Base-by-base conservation (phyloP, 2,329 filamentous ascomycete genomes). In the Stachybotrys chartarum region DNA sequence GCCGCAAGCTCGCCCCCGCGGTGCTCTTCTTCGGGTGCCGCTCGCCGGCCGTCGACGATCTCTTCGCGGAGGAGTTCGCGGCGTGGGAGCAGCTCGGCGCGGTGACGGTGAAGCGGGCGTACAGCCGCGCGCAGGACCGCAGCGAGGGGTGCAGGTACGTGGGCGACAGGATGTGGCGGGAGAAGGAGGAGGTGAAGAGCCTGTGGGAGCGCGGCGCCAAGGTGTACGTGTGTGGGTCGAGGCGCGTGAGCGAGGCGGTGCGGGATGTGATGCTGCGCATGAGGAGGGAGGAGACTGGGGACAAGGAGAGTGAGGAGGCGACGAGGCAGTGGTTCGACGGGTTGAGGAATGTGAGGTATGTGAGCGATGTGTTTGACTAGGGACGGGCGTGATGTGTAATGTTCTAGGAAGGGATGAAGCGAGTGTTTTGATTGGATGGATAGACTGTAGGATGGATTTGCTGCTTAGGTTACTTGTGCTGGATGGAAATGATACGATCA, bases 1-100 rank as follows among this genome's bases (percentile, higher is more conserved):
- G 83, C 1, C 73, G 79, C 12, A 70, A 66, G 31, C 71, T 88
- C 0, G 85, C 82, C 0, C 81, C 80, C 0, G 83, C 84, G 0
- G 58, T 88, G n/a, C 74, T 89, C 1, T 87, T 87, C 72, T 78
- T 82, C 60, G 86, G 86, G 6, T 88, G 84, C 65, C 79, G 81
- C 14, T 65, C 72, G 6, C 77, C 79, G 1, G 75, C 73, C 0
- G 66, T 71, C 12, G 86, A 89, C 59, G 76, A 83, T 46, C 64
- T 89, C 0, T 89, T 89, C 68, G 70, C 75, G 0, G 77, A 79
- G 0, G 79, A 84, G 58, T 68, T 88, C 4, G 75, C 77, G 14
- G 66, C 64, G 7, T 91, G 87, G 87, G 77, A 84, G 62, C 58
- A 64, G 1, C 64, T 75, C 0, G 86, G 86, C 3, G 84, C 79